phyloP scores from a whole-genome alignment of 1,284 basidiomycete species.

The Ceratobasidium sp. region DNA sequence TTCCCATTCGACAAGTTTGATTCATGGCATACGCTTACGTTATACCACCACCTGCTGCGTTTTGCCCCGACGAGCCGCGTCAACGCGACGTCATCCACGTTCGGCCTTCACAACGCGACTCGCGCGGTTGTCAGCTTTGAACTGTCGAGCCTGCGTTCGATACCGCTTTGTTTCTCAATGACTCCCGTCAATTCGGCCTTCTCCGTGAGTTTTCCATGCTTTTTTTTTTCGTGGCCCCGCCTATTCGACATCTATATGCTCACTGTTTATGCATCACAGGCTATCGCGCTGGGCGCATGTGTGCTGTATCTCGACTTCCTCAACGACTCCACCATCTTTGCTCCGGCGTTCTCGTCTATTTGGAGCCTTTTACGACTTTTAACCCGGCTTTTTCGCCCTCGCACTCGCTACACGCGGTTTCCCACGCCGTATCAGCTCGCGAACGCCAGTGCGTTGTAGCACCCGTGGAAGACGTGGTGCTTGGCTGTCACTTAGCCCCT shows the following conservation, averaged over 20 bases:
- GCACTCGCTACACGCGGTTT: not conserved
- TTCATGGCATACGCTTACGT: not conserved
- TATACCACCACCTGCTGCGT: not conserved
- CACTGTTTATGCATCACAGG: not conserved
- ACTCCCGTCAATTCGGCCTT: not conserved
- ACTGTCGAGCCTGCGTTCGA: not conserved
- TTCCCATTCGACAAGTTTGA: not conserved
- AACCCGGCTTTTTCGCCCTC: not conserved
- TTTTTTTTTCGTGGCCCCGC: not conserved
- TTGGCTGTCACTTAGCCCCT: slow-evolving; percentile 11
- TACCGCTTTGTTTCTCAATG: not conserved
- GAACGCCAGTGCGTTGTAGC: not conserved
- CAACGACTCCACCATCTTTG: not conserved
- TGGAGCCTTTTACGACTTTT: slow-evolving; percentile 16
- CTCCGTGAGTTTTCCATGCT: not conserved
- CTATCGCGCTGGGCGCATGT: slow-evolving; percentile 16
- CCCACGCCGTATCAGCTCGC: not conserved
- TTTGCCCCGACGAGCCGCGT: slow-evolving; percentile 9
- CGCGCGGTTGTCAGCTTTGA: not conserved
- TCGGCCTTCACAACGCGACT: not conserved
- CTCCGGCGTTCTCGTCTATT: not conserved
- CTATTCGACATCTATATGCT: not conserved
- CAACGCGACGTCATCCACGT: slow-evolving; percentile 5
- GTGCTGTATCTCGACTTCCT: slow-evolving; percentile 10
- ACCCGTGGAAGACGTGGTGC: not conserved